Conservation (phyloP, 257 asterid genomes). For the Coffea eugenioides region DNA sequence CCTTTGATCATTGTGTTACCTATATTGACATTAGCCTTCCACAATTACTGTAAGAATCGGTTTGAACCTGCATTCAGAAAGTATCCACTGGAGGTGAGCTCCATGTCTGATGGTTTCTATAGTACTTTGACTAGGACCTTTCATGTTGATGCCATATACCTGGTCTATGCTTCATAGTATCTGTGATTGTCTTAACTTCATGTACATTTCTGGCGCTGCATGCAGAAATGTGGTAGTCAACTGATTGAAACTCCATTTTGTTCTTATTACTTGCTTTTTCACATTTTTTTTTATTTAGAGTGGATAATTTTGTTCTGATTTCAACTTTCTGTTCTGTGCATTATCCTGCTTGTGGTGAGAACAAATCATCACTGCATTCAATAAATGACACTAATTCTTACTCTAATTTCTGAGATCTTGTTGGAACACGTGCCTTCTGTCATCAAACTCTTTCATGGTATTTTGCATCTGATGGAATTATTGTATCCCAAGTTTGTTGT, state of each 20-base stretch:
- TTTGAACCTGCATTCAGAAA: constrained; percentile 92
- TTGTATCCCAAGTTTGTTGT: not conserved
- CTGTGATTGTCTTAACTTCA: not conserved
- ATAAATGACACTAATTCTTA: not conserved
- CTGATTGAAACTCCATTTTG: not conserved
- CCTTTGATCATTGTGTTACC: constrained; percentile 82
- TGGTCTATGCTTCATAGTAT: not conserved
- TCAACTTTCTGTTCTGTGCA: not conserved
- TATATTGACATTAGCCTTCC: constrained; percentile 70
- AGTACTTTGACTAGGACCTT: not conserved
- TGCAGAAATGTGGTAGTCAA: not conserved
- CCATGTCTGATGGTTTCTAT: not conserved
- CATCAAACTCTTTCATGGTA: not conserved
- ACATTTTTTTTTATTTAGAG: not conserved
- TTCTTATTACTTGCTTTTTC: not conserved
- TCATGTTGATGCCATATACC: not conserved
- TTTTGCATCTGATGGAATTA: not conserved
- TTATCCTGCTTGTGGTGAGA: not conserved
- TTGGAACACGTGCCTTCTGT: not conserved
- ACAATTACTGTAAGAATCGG: constrained; percentile 85
- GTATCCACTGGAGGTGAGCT: constrained; percentile 87
- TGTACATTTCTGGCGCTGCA: not conserved
- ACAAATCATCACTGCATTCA: not conserved
- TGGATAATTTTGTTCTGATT: not conserved
- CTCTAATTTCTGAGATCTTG: not conserved